Conservation (phyloP, 208 protist genomes). For the Wallacemonas collosoma region DNA sequence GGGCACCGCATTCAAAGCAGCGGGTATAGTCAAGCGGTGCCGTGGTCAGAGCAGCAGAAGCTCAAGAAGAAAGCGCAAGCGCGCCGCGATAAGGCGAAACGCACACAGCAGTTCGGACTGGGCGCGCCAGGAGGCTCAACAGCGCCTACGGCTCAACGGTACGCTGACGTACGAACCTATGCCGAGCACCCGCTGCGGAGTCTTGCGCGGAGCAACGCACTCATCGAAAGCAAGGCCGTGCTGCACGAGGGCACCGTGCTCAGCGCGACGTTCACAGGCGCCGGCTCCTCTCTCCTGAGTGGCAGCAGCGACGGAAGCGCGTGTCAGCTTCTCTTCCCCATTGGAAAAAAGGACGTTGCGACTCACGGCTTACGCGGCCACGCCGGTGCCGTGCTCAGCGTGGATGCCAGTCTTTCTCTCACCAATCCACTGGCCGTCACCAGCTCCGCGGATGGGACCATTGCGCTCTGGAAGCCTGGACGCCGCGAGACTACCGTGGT, state of each 20-base stretch:
- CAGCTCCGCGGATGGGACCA: slow-evolving; percentile 47
- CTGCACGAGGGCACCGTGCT: slow-evolving; percentile 37
- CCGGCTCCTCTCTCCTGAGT: slow-evolving; percentile 52
- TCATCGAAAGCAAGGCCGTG: slow-evolving; percentile 25
- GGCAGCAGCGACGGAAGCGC: slow-evolving; percentile 41
- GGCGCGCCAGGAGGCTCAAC: neutral
- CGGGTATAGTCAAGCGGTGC: slow-evolving; percentile 54
- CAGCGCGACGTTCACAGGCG: slow-evolving; percentile 36
- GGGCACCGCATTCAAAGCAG: slow-evolving; percentile 41
- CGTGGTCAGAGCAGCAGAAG: slow-evolving; percentile 71
- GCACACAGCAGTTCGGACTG: slow-evolving; percentile 16
- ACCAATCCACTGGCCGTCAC: slow-evolving; percentile 55
- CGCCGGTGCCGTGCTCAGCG: slow-evolving; percentile 37
- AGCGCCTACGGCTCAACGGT: slow-evolving; percentile 1
- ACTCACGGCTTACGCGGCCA: slow-evolving; percentile 39
- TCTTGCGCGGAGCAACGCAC: slow-evolving; percentile 35
- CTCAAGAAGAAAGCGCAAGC: slow-evolving; percentile 14
- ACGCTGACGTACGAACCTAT: slow-evolving; percentile 20
- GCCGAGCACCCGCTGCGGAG: slow-evolving; percentile 27
- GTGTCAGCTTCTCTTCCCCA: slow-evolving; percentile 49
- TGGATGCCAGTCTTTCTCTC: slow-evolving; percentile 62
- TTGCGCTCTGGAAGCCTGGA: slow-evolving; percentile 62
- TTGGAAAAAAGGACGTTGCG: slow-evolving; percentile 41
- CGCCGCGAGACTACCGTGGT: slow-evolving; percentile 25
- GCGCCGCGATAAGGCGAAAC: slow-evolving; percentile 11